Percentiles rank a stretch among this genome's conserved stretches.
These are phyloP conservation scores for Pichia manshurica DNA, from an alignment of 805 yeast species.

Conservation along the genomic window DNA sequence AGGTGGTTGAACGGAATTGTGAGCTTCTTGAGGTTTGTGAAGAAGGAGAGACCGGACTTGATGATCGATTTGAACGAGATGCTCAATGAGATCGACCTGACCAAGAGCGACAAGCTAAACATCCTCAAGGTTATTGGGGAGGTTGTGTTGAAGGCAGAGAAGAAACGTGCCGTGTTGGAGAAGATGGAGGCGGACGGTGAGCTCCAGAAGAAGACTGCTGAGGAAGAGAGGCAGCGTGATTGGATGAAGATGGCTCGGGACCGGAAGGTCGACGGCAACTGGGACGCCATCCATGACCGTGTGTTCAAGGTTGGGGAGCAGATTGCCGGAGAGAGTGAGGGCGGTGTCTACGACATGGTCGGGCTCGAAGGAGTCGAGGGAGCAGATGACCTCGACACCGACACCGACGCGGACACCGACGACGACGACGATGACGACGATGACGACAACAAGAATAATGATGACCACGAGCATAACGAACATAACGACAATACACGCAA, in stretches of 20 bases:
- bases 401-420: not conserved
- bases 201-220: not conserved
- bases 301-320: constrained; percentile 17
- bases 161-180: constrained; percentile 36
- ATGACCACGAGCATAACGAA: not conserved
- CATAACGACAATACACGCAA: not conserved
- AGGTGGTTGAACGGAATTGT: constrained; percentile 70
- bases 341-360: constrained; percentile 23
- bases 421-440: not conserved
- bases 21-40: constrained; percentile 57
- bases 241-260: constrained; percentile 21
- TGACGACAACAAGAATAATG: no score
- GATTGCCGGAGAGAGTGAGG: constrained; percentile 7
- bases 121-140: constrained; percentile 38
- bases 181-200: constrained; percentile 22
- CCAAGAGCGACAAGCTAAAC: constrained; percentile 8
- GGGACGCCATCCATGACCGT: constrained; percentile 40
- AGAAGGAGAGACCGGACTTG: constrained; percentile 34
- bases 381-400: not conserved
- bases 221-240: constrained; percentile 17
- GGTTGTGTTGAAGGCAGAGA: constrained; percentile 33
- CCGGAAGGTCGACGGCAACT: constrained; percentile 30
- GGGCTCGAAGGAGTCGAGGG: constrained; percentile 16
- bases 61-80: constrained; percentile 42
- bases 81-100: constrained; percentile 17